These are phyloP conservation scores for Cicer yamashitae DNA, from an alignment of 306 rosid species.

Conservation along the genomic window DNA sequence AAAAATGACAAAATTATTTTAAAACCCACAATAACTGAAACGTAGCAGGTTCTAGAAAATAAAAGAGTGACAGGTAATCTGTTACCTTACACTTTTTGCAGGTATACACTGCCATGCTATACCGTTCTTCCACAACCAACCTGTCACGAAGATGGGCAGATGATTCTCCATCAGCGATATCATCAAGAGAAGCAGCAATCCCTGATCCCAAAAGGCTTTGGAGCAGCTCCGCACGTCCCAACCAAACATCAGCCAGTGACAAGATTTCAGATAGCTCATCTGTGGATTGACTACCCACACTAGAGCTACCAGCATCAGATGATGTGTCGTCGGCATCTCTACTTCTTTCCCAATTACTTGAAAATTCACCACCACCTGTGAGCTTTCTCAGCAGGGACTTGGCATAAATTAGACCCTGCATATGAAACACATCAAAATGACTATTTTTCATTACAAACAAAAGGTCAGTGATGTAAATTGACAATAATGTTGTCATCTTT, in stretches of 20 bases:
- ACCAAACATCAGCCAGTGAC: constrained; percentile 81
- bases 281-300: constrained; percentile 89
- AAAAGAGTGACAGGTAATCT: constrained; percentile 17
- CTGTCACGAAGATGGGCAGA: constrained; percentile 92
- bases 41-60: constrained; percentile 36
- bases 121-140: constrained; percentile 84
- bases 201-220: constrained; percentile 98
- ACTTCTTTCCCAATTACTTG: constrained; percentile 72
- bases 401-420: constrained; percentile 85
- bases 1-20: constrained; percentile 42
- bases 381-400: constrained; percentile 90
- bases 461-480: constrained; percentile 41
- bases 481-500: constrained; percentile 5
- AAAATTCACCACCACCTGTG: constrained; percentile 72
- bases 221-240: constrained; percentile 93
- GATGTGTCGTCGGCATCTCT: constrained; percentile 89
- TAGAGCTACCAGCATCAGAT: constrained; percentile 97
- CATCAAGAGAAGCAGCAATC: constrained; percentile 95
- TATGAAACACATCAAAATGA: constrained; percentile 38
- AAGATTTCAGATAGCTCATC: constrained; percentile 86
- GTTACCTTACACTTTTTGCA: constrained; percentile 95
- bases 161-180: constrained; percentile 91
- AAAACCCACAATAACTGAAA: constrained; percentile 43
- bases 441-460: constrained; percentile 29
- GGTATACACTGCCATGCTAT: constrained; percentile 98